phyloP scores from a whole-genome alignment of 2,329 filamentous ascomycete genomes.

The Ascochyta clinopodiicola region DNA sequence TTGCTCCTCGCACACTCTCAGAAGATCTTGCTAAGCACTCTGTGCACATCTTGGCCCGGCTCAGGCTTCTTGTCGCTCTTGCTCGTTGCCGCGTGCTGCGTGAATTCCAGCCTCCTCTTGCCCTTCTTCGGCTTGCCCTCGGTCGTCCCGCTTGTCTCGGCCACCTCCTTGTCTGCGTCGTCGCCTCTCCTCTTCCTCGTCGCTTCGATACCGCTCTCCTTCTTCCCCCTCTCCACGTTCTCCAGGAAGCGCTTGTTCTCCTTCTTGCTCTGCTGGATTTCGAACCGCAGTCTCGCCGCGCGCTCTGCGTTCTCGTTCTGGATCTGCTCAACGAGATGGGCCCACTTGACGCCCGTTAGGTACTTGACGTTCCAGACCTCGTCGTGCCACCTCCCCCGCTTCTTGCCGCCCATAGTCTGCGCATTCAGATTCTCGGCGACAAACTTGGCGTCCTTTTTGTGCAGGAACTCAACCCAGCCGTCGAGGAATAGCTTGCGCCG shows the following conservation, averaged over 20 bases:
- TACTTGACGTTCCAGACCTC: conserved; percentile 88
- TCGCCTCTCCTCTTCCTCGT: conserved; percentile 61
- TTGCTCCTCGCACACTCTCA: conserved; percentile 17
- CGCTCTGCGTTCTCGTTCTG: conserved; percentile 81
- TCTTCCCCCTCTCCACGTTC: conserved; percentile 81
- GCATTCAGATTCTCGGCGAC: conserved; percentile 79
- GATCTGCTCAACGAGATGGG: conserved; percentile 74
- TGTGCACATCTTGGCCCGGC: conserved; percentile 39
- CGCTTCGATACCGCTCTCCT: conserved; percentile 67
- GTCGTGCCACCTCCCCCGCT: conserved; percentile 81
- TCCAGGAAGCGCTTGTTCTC: conserved; percentile 83
- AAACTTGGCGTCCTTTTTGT: conserved; percentile 78
- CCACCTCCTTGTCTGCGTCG: conserved; percentile 26
- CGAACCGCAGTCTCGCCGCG: conserved; percentile 75
- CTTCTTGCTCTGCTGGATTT: conserved; percentile 75
- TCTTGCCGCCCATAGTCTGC: conserved; percentile 80
- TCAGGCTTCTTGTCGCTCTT: conserved; percentile 44
- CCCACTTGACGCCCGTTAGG: conserved; percentile 84
- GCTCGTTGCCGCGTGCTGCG: conserved; percentile 65
- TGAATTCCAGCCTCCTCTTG: conserved; percentile 62
- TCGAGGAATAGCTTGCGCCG: conserved; percentile 83
- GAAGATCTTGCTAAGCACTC: conserved; percentile 48
- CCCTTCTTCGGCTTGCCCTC: conserved; percentile 35
- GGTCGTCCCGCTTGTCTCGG: conserved; percentile 17
- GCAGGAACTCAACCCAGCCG: conserved; percentile 84